Conservation (phyloP, 1,139 yeast genomes). For the Protomyces macrosporus region DNA sequence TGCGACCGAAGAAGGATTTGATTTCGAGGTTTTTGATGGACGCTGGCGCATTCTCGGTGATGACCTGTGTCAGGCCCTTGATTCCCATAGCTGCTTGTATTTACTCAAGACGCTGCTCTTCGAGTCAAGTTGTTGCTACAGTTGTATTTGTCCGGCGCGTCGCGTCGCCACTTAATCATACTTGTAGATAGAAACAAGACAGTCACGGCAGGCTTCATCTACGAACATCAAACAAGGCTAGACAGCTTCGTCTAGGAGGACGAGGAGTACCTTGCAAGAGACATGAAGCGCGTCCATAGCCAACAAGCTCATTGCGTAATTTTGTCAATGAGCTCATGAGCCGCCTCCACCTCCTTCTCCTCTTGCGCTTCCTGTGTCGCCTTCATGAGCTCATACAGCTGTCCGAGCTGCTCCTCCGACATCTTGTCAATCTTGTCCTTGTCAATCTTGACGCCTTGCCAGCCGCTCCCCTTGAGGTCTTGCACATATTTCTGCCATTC, state of each 20-base stretch:
- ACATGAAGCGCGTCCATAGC: neutral
- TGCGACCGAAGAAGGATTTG: slow-evolving; percentile 82
- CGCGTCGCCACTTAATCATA: too few relatives aligned
- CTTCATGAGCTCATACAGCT: slow-evolving; percentile 22
- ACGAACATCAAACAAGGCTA: neutral
- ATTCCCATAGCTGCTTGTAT: slow-evolving; percentile 10
- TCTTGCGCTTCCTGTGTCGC: slow-evolving; percentile 13
- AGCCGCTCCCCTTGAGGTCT: slow-evolving; percentile 7
- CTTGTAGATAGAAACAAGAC: neutral
- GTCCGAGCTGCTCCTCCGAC: slow-evolving; percentile 25
- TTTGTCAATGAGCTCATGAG: slow-evolving; percentile 18
- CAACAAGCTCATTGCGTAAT: slow-evolving; percentile 5
- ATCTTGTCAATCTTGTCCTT: slow-evolving; percentile 21
- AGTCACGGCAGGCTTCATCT: neutral
- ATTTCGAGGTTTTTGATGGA: slow-evolving; percentile 76
- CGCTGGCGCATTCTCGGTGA: slow-evolving; percentile 81
- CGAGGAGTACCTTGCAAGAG: too few relatives aligned
- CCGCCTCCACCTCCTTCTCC: slow-evolving; percentile 12
- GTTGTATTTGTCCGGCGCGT: too few relatives aligned
- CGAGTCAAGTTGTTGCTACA: too few relatives aligned
- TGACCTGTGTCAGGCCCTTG: slow-evolving; percentile 64
- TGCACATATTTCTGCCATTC: slow-evolving; percentile 69
- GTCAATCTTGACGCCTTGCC: slow-evolving; percentile 21
- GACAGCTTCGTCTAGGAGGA: neutral
- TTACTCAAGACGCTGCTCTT: too few relatives aligned